phyloP scores from a whole-genome alignment of 768 basidiomycete species.

The Boletus coccyginus region DNA sequence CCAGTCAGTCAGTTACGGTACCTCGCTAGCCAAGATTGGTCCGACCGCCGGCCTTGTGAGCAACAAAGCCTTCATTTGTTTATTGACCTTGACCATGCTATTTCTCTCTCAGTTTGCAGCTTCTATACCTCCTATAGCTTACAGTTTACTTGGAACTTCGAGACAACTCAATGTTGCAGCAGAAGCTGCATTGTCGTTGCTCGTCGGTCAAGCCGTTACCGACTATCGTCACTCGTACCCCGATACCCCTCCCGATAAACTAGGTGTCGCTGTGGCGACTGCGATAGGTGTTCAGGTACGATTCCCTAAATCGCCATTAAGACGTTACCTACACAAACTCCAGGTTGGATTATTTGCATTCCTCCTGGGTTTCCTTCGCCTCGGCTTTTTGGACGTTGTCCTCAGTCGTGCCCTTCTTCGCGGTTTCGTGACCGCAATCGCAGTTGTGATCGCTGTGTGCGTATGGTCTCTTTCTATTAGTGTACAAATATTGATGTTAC shows the following conservation, averaged over 20 bases:
- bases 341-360: conserved; percentile 86
- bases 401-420: conserved; percentile 84
- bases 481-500: neutral
- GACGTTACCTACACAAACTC: neutral
- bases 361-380: conserved; percentile 78
- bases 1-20: conserved; percentile 89
- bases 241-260: conserved; percentile 39
- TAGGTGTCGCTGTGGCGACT: conserved; percentile 71
- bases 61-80: conserved; percentile 1
- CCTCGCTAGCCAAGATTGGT: conserved; percentile 79
- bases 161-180: conserved; percentile 81
- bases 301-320: neutral
- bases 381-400: conserved; percentile 93
- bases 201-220: conserved; percentile 83
- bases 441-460: conserved; percentile 81
- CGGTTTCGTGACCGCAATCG: conserved; percentile 85
- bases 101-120: conserved; percentile 62
- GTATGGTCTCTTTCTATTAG: conserved; percentile 23
- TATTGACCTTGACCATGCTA: neutral
- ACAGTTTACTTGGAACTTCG: conserved; percentile 87
- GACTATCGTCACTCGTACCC: conserved; percentile 56
- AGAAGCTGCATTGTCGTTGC: conserved; percentile 82
- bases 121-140: conserved; percentile 82
- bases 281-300: conserved; percentile 81
- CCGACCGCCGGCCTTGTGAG: conserved; percentile 83